These are phyloP conservation scores for Solanum medicagineum DNA, from an alignment of 257 asterid species.

Conservation along the genomic window DNA sequence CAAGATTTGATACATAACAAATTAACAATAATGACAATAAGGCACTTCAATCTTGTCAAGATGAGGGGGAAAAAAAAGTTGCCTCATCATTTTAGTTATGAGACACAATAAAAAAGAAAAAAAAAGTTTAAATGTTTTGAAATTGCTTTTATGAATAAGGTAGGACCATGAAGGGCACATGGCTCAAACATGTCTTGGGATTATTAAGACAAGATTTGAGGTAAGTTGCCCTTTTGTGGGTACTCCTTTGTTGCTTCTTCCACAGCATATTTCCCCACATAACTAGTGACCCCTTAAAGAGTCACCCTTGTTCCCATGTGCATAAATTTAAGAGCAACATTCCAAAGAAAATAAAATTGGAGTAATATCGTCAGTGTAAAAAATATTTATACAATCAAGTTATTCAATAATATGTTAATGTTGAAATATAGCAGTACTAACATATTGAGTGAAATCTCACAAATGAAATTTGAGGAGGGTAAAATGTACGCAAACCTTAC, in stretches of 20 bases:
- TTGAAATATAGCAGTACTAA: background rate
- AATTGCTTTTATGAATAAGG: slow-evolving; percentile 2
- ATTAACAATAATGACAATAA: background rate
- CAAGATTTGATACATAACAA: background rate
- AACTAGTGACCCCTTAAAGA: slow-evolving; percentile 17
- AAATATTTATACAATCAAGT: background rate
- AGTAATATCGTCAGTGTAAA: background rate
- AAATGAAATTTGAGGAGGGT: too few relatives aligned
- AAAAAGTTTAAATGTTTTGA: background rate
- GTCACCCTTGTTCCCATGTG: slow-evolving; percentile 39
- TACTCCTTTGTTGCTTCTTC: slow-evolving; percentile 16
- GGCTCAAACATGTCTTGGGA: slow-evolving; percentile 42
- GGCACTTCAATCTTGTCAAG: slow-evolving; percentile 3
- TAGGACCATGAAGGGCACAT: slow-evolving; percentile 30
- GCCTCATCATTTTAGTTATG: background rate
- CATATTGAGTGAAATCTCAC: too few relatives aligned
- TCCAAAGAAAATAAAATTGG: slow-evolving; percentile 1
- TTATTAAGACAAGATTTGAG: slow-evolving; percentile 35
- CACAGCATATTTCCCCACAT: slow-evolving; percentile 31
- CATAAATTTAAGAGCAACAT: slow-evolving; percentile 32
- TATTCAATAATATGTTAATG: background rate
- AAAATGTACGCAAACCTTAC: too few relatives aligned
- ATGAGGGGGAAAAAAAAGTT: background rate
- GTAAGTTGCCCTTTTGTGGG: slow-evolving; percentile 13
- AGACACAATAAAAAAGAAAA: background rate